phyloP scores from a whole-genome alignment of 257 asterid species.

The Fraxinus anomala region DNA sequence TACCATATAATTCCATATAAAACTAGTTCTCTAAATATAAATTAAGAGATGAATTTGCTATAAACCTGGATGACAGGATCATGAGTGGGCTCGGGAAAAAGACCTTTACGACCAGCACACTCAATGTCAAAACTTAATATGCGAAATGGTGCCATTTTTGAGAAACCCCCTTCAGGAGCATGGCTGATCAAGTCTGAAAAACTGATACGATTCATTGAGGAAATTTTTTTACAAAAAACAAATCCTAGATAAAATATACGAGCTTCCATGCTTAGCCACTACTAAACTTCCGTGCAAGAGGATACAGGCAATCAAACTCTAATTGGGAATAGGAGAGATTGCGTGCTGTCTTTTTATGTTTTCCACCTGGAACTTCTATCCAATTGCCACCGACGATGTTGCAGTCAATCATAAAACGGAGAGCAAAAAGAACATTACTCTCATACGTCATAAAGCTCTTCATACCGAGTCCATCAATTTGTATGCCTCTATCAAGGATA shows the following conservation, averaged over 20 bases:
- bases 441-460: slow-evolving; percentile 89
- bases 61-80: slow-evolving; percentile 98
- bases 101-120: slow-evolving; percentile 99
- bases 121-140: slow-evolving; percentile 96
- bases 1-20: not conserved
- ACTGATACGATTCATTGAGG: slow-evolving; percentile 58
- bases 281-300: slow-evolving; percentile 34
- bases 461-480: slow-evolving; percentile 87
- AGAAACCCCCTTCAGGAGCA: slow-evolving; percentile 90
- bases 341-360: slow-evolving; percentile 61
- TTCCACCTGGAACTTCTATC: slow-evolving; percentile 87
- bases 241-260: slow-evolving; percentile 8
- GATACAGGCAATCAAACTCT: slow-evolving; percentile 97
- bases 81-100: slow-evolving; percentile 92
- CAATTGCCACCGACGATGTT: slow-evolving; percentile 95
- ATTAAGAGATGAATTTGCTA: slow-evolving; percentile 4
- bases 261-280: slow-evolving; percentile 12
- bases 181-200: slow-evolving; percentile 84
- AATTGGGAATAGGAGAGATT: slow-evolving; percentile 74
- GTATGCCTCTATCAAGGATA: slow-evolving; percentile 90
- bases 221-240: no score
- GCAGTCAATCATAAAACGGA: slow-evolving; percentile 98
- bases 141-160: slow-evolving; percentile 99
- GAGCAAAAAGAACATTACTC: slow-evolving; percentile 95
- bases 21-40: not conserved